A percentile compares a stretch with the other conserved stretches of the same genome.
phyloP scores from a whole-genome alignment of 2,329 filamentous ascomycete genomes.

The Nemania sp. region DNA sequence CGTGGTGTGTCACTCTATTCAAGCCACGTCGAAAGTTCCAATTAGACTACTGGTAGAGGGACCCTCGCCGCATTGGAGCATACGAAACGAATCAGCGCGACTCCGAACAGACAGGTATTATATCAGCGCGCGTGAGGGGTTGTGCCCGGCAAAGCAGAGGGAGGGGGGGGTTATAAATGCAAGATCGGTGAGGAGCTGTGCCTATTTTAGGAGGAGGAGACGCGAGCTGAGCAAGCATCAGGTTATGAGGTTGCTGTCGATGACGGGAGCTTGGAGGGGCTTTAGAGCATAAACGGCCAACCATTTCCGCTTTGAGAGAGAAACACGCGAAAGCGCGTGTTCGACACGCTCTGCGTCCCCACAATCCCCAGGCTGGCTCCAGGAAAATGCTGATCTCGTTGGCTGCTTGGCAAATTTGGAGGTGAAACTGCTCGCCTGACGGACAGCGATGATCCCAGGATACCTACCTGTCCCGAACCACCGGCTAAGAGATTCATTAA shows the following conservation, averaged over 20 bases:
- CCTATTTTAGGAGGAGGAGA: slow-evolving; percentile 40
- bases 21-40: slow-evolving; percentile 32
- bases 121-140: slow-evolving; percentile 22
- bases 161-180: slow-evolving; percentile 25
- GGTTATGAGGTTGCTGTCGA: slow-evolving; percentile 26
- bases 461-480: slow-evolving; percentile 16
- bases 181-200: slow-evolving; percentile 29
- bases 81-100: slow-evolving; percentile 22
- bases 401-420: slow-evolving; percentile 24
- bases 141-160: slow-evolving; percentile 24
- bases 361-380: slow-evolving; percentile 24
- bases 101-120: neutral
- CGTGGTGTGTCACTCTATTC: slow-evolving; percentile 30
- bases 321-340: slow-evolving; percentile 25
- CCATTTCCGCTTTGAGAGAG: slow-evolving; percentile 31
- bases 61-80: slow-evolving; percentile 19
- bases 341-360: slow-evolving; percentile 23
- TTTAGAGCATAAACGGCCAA: slow-evolving; percentile 24
- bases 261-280: slow-evolving; percentile 12
- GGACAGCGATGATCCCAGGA: slow-evolving; percentile 39
- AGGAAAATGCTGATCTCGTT: slow-evolving; percentile 26
- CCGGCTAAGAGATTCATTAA: slow-evolving; percentile 21
- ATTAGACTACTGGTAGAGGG: no score
- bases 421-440: slow-evolving; percentile 37
- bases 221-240: slow-evolving; percentile 35